These are phyloP conservation scores for Colletotrichum graminicola DNA, from an alignment of 2,329 filamentous ascomycete species.

Conservation along the genomic window DNA sequence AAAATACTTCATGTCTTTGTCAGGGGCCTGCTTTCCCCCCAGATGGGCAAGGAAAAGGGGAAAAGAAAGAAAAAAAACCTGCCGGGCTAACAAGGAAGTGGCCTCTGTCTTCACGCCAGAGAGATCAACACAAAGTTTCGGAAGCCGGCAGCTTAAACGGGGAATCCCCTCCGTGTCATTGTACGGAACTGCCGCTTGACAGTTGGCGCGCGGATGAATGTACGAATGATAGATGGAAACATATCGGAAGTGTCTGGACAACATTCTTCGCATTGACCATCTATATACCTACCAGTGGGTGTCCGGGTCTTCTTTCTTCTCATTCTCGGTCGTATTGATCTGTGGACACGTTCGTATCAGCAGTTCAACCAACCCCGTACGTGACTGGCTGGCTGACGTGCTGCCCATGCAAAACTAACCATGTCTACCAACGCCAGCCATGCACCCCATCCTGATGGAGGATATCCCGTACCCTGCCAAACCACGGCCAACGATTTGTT, in stretches of 20 bases:
- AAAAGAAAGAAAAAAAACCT: background rate
- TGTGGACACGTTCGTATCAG: conserved; percentile 20
- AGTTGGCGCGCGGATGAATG: background rate
- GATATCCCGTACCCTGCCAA: conserved; percentile 31
- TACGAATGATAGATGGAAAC: conserved; percentile 4
- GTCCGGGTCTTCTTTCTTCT: conserved; percentile 17
- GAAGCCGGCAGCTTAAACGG: conserved; percentile 21
- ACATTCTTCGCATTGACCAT: conserved; percentile 39
- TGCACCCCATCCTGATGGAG: conserved; percentile 38
- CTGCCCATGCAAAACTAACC: conserved; percentile 38
- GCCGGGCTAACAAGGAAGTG: conserved; percentile 6
- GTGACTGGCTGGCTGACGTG: conserved; percentile 19
- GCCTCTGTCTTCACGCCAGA: conserved; percentile 10
- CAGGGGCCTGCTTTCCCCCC: background rate
- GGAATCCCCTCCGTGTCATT: background rate
- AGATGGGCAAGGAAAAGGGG: conserved; percentile 8
- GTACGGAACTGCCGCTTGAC: background rate
- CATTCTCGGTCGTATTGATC: conserved; percentile 23
- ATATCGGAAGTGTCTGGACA: conserved; percentile 17
- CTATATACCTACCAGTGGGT: conserved; percentile 41
- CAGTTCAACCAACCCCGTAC: conserved; percentile 25
- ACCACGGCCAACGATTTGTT: conserved; percentile 15
- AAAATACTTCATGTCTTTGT: background rate
- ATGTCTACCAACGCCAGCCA: conserved; percentile 41
- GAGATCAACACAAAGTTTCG: conserved; percentile 26